A percentile compares a stretch with the other conserved stretches of the same genome.
phyloP scores from a whole-genome alignment of 176 grass and related monocot genomes.

The Lolium rigidum region DNA sequence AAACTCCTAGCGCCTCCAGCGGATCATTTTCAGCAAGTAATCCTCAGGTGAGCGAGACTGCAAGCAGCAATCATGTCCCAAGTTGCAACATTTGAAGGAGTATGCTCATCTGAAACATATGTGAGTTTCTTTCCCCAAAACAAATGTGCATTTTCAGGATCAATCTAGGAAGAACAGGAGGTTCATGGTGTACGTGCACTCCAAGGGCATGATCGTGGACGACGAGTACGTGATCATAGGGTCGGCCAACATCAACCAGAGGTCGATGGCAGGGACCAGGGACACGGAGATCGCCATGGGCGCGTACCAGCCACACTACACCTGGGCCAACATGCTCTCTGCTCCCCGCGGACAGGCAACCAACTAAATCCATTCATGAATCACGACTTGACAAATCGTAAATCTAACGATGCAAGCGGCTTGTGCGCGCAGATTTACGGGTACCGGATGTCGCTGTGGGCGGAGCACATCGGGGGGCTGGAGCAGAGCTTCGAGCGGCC shows the following conservation, averaged over 20 bases:
- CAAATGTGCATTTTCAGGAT: slow-evolving; percentile 46
- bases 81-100: background rate
- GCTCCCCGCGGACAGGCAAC: slow-evolving; percentile 79
- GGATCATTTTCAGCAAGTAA: slow-evolving; percentile 41
- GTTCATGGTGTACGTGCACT: slow-evolving; percentile 98
- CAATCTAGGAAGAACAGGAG: slow-evolving; percentile 74
- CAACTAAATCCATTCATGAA: background rate
- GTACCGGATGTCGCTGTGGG: slow-evolving; percentile 93
- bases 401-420: background rate
- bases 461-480: slow-evolving; percentile 72
- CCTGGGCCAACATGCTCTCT: slow-evolving; percentile 71
- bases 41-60: slow-evolving; percentile 48
- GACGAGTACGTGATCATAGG: slow-evolving; percentile 95
- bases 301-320: slow-evolving; percentile 84
- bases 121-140: background rate
- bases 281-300: slow-evolving; percentile 98
- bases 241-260: slow-evolving; percentile 94
- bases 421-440: slow-evolving; percentile 64
- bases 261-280: slow-evolving; percentile 89
- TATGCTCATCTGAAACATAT: background rate
- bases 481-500: slow-evolving; percentile 70
- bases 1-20: slow-evolving; percentile 3
- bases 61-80: background rate
- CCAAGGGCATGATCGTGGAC: slow-evolving; percentile 95
- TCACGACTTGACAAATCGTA: background rate